Evolutionary conservation across 495 filamentous ascomycete species (phyloP).

Genomic region (Daldinia childiae): DNA sequence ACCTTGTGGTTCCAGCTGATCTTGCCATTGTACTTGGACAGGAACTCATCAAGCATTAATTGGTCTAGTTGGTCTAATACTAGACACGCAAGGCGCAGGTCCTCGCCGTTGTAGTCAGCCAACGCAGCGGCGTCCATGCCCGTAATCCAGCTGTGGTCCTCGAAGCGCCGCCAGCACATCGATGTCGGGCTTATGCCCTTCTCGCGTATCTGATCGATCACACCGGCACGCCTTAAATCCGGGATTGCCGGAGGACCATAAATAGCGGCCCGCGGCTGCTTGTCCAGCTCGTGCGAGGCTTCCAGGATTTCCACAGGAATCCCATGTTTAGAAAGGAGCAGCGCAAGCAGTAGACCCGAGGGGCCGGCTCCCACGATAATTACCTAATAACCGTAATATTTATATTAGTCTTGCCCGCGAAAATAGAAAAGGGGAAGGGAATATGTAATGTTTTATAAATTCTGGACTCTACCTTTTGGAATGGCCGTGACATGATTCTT

Average conservation of each 20-base stretch:
- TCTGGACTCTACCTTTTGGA: slow-evolving; percentile 32
- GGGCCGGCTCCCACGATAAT: slow-evolving; percentile 66
- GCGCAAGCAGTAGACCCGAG: slow-evolving; percentile 63
- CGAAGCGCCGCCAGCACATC: slow-evolving; percentile 62
- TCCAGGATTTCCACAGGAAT: slow-evolving; percentile 65
- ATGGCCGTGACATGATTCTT: slow-evolving; percentile 36
- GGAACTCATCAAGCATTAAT: slow-evolving; percentile 59
- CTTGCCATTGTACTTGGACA: slow-evolving; percentile 53
- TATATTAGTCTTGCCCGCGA: neutral
- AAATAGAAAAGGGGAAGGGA: neutral
- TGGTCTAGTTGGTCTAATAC: slow-evolving; percentile 51
- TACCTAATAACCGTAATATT: slow-evolving; percentile 38
- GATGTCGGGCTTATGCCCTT: slow-evolving; percentile 60
- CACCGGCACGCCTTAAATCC: slow-evolving; percentile 64
- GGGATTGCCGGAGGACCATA: slow-evolving; percentile 62
- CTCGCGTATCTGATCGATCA: slow-evolving; percentile 61
- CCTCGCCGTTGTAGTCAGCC: slow-evolving; percentile 46
- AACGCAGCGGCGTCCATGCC: slow-evolving; percentile 46
- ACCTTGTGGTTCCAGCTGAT: slow-evolving; percentile 62
- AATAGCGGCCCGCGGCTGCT: slow-evolving; percentile 65
- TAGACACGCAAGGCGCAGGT: slow-evolving; percentile 51
- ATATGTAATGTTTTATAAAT: neutral
- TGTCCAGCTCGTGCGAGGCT: slow-evolving; percentile 58
- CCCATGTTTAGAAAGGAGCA: slow-evolving; percentile 64
- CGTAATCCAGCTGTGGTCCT: slow-evolving; percentile 47